Evolutionary conservation across 148 eudicot species (phyloP), one percentile per base, ranked within the genome.

Genomic region (Arctostaphylos glauca): DNA sequence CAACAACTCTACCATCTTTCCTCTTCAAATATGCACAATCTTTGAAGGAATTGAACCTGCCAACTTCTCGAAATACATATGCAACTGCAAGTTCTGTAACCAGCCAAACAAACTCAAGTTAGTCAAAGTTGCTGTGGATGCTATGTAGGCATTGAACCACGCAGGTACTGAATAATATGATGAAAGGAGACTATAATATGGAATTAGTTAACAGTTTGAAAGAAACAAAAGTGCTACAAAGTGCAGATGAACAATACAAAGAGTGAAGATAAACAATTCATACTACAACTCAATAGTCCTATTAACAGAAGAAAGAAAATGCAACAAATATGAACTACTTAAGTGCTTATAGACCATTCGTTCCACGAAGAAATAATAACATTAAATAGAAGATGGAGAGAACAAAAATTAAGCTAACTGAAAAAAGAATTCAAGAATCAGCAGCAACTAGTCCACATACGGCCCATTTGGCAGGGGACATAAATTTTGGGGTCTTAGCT

Each of bases 51-150:
- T 79, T 12, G 54, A 92, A 88, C 80, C 83, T 87, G 3, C 62
- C 75, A 85, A 95, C 96, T 80, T 95, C 98, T 67, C 98, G 93
- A 86, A 84, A 95, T 46, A 95, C 98, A 85, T 92, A 95, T 18
- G 95, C 96, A 86, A 84, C 90, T 72, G 98, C 93, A 77, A 85
- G 88, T 81, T 92, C 98, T 95, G 88, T 74, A 89, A 83, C 41
- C 82, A 88, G 38, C 23, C 43, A n/a, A 84, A 86, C 78, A 74
- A 81, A 87, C 55, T 6, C 10, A 55, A 62, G 73, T 75, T 18
- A 82, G 74, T 54, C 72, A 48, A 50, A 50, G 53, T 7, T 50
- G 0, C 53, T 50, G 18, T 47, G 31, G 21, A 8, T 5, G 16
- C 19, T 3, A 21, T 16, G 68, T 6, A 3, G 31, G 5, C 38